Evolutionary conservation across 768 basidiomycete genomes (phyloP), one percentile per base, ranked within the genome.

Genomic region (Termitomyces titanicus): DNA sequence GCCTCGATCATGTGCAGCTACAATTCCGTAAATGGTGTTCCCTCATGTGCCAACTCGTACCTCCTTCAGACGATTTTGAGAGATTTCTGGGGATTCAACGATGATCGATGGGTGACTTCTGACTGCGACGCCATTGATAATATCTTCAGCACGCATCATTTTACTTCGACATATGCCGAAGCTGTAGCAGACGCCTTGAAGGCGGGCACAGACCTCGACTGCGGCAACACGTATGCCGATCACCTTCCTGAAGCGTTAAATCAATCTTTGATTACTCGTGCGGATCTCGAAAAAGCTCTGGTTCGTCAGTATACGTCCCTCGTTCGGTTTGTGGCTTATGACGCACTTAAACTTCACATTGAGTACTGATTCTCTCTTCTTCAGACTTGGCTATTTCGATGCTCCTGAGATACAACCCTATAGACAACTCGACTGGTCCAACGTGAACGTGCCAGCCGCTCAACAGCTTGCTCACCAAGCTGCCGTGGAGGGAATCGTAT

Each of bases 1-100:
- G 79, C 73, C 2, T 78, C 78, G n/a, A 71, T 83, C 34, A 84
- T 84, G 82, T 85, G 82, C 71, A 79, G 78, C 57, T 85, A 84
- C 63, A 85, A 84, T 57, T 76, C 81, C 10, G 80, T 85, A 18
- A 83, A 84, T 55, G 83, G 83, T 2, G 65, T 84, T 29, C 82
- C 83, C 4, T 72, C 79, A 0, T 85, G 83, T 60, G 82, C 80
- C 20, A 76, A 73, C 61, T 70, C 74, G 1, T 83, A 77, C 61
- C 70, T 85, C 27, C 69, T 85, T 31, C 80, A 83, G 61, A 70
- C 70, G 29, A 64, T 85, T 24, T 63, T 82, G 22, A 72, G 82
- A 17, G 80, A 81, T 51, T 66, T 69, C 45, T 83, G 79, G 76
- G 77, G 76, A 12, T 81, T 82, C 58, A 68, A 74, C 50, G 73